Conservation (phyloP, 2,329 filamentous ascomycete genomes). For the Mycogone perniciosa region DNA sequence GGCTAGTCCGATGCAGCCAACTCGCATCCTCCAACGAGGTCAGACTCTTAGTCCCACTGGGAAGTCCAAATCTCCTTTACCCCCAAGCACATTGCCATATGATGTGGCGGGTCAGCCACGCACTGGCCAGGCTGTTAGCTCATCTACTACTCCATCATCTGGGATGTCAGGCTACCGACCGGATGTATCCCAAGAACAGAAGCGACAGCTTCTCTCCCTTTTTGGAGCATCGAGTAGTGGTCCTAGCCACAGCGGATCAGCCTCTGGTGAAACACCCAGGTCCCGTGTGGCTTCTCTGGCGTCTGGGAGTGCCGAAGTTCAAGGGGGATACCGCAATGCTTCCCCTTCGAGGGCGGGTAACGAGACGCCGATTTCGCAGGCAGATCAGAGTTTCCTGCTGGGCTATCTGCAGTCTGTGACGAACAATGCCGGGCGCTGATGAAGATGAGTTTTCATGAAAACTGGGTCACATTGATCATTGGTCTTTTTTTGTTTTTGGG, state of each 20-base stretch:
- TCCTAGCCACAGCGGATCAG: background rate
- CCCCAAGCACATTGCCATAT: constrained; percentile 20
- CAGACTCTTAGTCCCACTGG: constrained; percentile 16
- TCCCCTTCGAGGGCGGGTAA: constrained; percentile 38
- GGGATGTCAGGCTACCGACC: constrained; percentile 14
- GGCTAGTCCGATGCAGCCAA: constrained; percentile 17
- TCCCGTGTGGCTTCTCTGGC: constrained; percentile 40
- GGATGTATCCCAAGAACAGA: constrained; percentile 27
- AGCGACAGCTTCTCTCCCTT: constrained; percentile 48
- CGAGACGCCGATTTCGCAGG: constrained; percentile 56
- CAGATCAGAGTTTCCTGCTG: constrained; percentile 69
- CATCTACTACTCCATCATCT: constrained; percentile 7
- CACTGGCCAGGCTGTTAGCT: constrained; percentile 15
- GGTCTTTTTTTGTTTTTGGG: background rate
- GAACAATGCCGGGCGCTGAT: constrained; percentile 31
- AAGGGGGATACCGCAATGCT: constrained; percentile 11
- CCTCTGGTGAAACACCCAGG: constrained; percentile 16
- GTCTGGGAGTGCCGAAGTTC: constrained; percentile 31
- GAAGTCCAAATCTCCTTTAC: constrained; percentile 6
- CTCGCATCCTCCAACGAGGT: constrained; percentile 32
- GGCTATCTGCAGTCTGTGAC: constrained; percentile 61
- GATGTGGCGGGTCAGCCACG: constrained; percentile 16
- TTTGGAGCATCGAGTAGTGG: constrained; percentile 46
- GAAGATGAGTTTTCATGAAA: background rate
- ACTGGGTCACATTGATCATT: background rate